Evolutionary conservation across 768 basidiomycete species (phyloP), one percentile per base, ranked within the genome.

Genomic region (Tricholoma sp.): DNA sequence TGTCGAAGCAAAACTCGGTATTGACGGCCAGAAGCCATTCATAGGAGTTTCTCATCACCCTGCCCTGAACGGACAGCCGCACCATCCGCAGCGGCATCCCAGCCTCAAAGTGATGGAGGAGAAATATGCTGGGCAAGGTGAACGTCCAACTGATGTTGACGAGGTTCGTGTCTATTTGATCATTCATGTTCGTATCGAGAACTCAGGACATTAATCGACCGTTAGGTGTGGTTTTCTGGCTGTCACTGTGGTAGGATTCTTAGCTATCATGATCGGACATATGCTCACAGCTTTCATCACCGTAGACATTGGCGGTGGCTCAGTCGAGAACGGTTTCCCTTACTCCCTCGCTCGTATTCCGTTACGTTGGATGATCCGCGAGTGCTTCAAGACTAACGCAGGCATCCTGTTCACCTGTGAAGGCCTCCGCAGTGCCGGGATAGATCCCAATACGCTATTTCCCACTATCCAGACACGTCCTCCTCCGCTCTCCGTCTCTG

Each of bases 311-410:
- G 84, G 84, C 8, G 84, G 84, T 18, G 81, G 81, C 8, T 62
- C 63, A 57, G 77, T 78, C 0, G 58, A 61, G 12, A 80, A 84
- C 57, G 74, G 69, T 1, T 71, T 70, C 0, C 64, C 61, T 3
- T 65, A 76, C 39, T 71, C 68, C 11, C 74, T 85, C 2, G 76
- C 82, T 5, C 76, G 80, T 34, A 79, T 83, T 33, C 68, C 82
- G 1, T 72, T 85, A 3, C 74, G 80, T 1, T 85, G 88, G 87
- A 88, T 89, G 85, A 73, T 89, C 56, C 80, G 86, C 37, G 79
- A 89, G 63, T 81, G 79, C 58, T 84, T 88, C 75, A 73, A 72
- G 50, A 65, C 77, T 6, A 63, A 82, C 3, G 75, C 75, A 1
- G 86, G 85, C 0, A 84, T 88, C 59, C 71, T 84, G 62, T 88